Base-by-base conservation (phyloP, 257 asterid genomes). In the Rhazya stricta region DNA sequence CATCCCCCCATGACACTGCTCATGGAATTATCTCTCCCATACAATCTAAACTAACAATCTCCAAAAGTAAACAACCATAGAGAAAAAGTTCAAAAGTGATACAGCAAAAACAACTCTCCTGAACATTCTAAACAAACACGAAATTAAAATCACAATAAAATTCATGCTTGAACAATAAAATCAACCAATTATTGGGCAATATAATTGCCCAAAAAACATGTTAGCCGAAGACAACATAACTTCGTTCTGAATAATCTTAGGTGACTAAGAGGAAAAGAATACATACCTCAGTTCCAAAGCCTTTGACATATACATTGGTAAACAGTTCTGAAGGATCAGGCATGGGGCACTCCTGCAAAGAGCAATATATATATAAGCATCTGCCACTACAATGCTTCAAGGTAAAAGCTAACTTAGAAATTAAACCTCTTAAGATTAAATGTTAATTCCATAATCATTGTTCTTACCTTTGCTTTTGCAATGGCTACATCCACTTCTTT, bases 291-390 rank as follows among this genome's bases (percentile, higher is more conserved):
- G 79, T 85, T 78, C 98, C 99, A 5, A 68, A 76, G 74, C 96
- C 97, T 86, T 91, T 95, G 78, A 83, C 90, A 69, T 95, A 91
- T 65, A 95, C 80, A 77, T 92, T 95, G 36, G 91, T 87, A 78
- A 95, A 95, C 81, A 92, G 94, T 78, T 92, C 97, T n/a, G 97
- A 89, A 68, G 99, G 86, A 72, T 95, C 99, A 37, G 97, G 99
- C 86, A 88, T 58, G 65, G 96, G 85, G 80, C 93, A 83, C 91
- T 92, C 99, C 99, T 91, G 96, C 50, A 89, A 81, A 81, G 72
- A 51, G 70, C 34, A 36, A 42, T n/a, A 46, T 4, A 76, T 37
- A 77, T 51, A 66, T 54, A 27, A 71, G 57, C 37, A 21, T 67
- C 68, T 8, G 15, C 41, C 73, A 27, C 11, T 51, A 16, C 0